Evolutionary conservation across 352 stramenopile species (phyloP).

Genomic region (Vaucheria bursata): DNA sequence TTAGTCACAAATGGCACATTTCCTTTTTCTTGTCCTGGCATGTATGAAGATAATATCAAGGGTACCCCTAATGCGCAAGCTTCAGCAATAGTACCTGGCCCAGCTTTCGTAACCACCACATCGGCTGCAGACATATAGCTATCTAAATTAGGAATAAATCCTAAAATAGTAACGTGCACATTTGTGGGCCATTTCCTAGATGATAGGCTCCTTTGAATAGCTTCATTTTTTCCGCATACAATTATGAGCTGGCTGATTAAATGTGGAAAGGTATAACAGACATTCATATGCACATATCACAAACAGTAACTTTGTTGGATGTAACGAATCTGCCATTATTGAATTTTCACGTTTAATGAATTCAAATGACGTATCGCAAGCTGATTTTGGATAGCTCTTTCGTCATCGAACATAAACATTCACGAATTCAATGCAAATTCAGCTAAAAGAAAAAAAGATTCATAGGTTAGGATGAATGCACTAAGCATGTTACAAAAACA

Average conservation of each 20-base stretch:
- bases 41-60: constrained; percentile 61
- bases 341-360: too few species aligned
- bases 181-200: constrained; percentile 49
- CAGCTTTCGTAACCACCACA: constrained; percentile 64
- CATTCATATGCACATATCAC: too few species aligned
- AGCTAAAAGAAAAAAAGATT: too few species aligned
- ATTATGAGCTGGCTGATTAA: constrained; percentile 57
- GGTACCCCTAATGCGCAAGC: constrained; percentile 64
- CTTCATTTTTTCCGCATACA: constrained; percentile 62
- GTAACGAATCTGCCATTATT: too few species aligned
- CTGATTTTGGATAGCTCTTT: too few species aligned
- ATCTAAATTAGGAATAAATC: constrained; percentile 68
- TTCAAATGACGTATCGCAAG: too few species aligned
- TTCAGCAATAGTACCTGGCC: constrained; percentile 69
- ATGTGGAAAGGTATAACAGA: neutral
- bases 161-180: constrained; percentile 55
- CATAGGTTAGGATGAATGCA: too few species aligned
- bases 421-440: too few species aligned
- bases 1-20: constrained; percentile 66
- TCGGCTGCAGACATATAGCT: constrained; percentile 64
- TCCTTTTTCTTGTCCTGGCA: constrained; percentile 55
- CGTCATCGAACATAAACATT: too few species aligned
- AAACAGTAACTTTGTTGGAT: too few species aligned
- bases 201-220: constrained; percentile 48
- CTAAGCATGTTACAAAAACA: too few species aligned